phyloP scores from a whole-genome alignment of 495 filamentous ascomycete species.

The Astrothelium subdiscretum region DNA sequence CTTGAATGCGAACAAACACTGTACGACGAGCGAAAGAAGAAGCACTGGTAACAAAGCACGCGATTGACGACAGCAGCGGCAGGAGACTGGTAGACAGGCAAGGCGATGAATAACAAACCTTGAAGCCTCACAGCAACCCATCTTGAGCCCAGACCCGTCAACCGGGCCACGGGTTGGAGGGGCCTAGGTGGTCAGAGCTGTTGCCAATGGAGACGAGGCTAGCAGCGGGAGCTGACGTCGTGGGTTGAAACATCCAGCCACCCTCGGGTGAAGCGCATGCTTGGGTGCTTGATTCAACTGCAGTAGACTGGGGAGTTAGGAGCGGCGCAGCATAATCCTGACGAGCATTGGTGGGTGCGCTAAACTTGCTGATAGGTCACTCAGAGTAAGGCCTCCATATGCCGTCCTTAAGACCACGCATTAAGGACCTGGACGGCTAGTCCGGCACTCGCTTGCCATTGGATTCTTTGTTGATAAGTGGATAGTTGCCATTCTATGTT shows the following conservation, averaged over 20 bases:
- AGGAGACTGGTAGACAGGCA: neutral
- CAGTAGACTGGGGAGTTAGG: too few species aligned
- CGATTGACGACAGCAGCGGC: neutral
- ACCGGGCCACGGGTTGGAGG: neutral
- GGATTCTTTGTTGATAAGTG: too few species aligned
- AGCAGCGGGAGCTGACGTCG: neutral
- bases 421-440: too few species aligned
- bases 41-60: neutral
- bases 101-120: neutral
- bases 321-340: too few species aligned
- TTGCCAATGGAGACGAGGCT: neutral
- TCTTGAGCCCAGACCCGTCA: neutral
- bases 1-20: neutral
- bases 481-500: too few species aligned
- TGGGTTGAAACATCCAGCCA: neutral
- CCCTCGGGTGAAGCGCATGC: too few species aligned
- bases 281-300: too few species aligned
- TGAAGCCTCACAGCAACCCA: neutral
- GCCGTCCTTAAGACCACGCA: too few species aligned
- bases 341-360: too few species aligned
- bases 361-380: too few species aligned
- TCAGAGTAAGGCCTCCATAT: too few species aligned
- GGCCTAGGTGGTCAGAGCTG: neutral
- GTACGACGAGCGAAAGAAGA: neutral
- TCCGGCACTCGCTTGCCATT: too few species aligned